Evolutionary conservation across 352 stramenopile species (phyloP), one percentile per base, ranked within the genome.

Genomic region (Globisporangium iwayamae): DNA sequence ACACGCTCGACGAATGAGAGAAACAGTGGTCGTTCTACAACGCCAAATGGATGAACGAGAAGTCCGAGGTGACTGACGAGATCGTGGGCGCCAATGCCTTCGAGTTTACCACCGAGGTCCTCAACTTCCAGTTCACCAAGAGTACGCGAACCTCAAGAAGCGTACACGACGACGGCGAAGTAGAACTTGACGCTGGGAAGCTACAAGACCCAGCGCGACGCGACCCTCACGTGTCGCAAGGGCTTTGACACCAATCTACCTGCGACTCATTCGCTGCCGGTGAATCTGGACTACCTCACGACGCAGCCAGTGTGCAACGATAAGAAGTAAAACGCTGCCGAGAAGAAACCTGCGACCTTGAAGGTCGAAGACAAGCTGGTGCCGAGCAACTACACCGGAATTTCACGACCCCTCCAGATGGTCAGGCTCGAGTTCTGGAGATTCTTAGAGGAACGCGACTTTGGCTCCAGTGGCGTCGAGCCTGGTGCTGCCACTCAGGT

Each of bases 31-130:
- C 60, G 13, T 90, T 88, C 65, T 69, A 69, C 38, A 77, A 90
- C 57, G 79, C 81, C 16, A 84, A 85, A 57, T 91, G 82, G 80
- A 90, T 93, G 81, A 91, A 90, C 65, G 72, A 82, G 22, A 80
- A 90, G 66, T 66, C 74, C 36, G 76, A 81, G 2, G 86, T 91
- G 81, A 88, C 69, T 0, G 57, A 73, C 36, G 74, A 89, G 54
- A 77, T 91, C 41, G 71, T 89, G 3, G 80, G 82, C 22, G 81
- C 80, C 62, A 90, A 86, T 64, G 82, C 87, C 25, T 93, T 91
- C 57, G 82, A 91, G 67, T 93, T 87, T 63, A 77, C 73, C 2
- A 87, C 75, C 5, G 82, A 90, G 53, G 66, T 85, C 38, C 64
- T 71, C 59, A 90, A 93, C 46, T 61, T 87, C 18, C 50, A 55